Conservation (phyloP, 2,329 filamentous ascomycete genomes). For the Coniella lustricola region DNA sequence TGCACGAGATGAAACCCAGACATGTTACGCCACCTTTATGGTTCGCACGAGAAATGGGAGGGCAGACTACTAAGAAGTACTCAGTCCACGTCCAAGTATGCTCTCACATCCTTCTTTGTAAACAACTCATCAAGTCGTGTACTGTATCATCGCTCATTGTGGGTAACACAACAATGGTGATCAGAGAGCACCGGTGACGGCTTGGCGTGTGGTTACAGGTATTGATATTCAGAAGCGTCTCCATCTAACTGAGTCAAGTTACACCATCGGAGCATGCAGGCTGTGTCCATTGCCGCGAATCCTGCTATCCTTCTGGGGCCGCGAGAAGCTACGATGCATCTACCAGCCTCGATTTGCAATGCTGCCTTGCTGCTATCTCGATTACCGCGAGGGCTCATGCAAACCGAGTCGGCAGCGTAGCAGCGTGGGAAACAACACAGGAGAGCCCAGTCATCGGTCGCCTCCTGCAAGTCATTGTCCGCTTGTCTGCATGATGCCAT, state of each 20-base stretch:
- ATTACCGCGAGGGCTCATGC: no score
- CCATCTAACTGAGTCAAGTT: neutral
- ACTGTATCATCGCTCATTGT: constrained; percentile 12
- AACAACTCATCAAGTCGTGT: neutral
- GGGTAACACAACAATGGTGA: constrained; percentile 10
- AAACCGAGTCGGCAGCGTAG: no score
- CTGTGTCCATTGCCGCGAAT: neutral
- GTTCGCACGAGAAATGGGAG: neutral
- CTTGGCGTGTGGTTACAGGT: neutral
- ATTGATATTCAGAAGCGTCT: neutral
- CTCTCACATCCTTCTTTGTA: neutral
- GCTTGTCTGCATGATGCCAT: neutral
- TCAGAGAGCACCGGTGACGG: constrained; percentile 4
- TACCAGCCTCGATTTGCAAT: neutral
- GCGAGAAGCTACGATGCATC: no score
- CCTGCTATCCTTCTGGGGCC: no score
- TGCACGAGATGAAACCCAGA: constrained; percentile 4
- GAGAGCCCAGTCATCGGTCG: constrained; percentile 1
- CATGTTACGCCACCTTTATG: neutral
- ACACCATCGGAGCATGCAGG: neutral
- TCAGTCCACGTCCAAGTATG: neutral
- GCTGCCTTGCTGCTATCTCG: neutral
- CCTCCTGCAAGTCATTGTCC: constrained; percentile 8
- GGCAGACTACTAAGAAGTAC: neutral
- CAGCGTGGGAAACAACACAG: no score